These are phyloP conservation scores for Hypsizygus marmoreus DNA, from an alignment of 768 basidiomycete genomes.

Conservation along the genomic window DNA sequence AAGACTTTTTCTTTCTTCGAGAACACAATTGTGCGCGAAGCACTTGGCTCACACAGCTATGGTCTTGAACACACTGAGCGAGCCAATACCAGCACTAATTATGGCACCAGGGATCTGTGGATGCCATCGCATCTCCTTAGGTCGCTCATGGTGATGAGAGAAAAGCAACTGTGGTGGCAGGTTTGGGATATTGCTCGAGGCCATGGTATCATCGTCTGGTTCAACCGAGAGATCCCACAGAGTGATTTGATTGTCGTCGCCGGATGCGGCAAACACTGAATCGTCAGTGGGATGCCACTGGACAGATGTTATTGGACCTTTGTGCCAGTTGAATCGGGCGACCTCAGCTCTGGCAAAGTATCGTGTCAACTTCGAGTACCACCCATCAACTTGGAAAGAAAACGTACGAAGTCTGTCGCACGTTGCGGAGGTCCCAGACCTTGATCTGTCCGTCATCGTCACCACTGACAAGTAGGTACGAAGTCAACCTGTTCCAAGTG, in stretches of 20 bases:
- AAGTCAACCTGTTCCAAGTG: conserved; percentile 2
- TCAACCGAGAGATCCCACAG: too few relatives aligned
- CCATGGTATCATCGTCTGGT: too few relatives aligned
- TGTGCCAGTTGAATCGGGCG: conserved; percentile 3
- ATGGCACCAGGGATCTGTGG: conserved; percentile 1
- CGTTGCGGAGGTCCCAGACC: conserved; percentile 3
- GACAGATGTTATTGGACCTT: conserved; percentile 1
- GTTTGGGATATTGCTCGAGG: not conserved
- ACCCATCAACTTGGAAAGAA: not conserved
- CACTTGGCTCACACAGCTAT: not conserved
- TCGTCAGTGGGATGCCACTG: conserved; percentile 5
- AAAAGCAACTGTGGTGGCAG: conserved; percentile 2
- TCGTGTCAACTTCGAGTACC: not conserved
- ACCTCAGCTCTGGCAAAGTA: not conserved
- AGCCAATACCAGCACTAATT: not conserved
- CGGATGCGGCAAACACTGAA: not conserved
- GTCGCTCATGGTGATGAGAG: conserved; percentile 1
- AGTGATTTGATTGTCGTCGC: too few relatives aligned
- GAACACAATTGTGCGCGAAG: too few relatives aligned
- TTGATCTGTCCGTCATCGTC: conserved; percentile 1
- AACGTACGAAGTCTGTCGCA: not conserved
- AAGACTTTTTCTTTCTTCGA: too few relatives aligned
- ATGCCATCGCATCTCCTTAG: conserved; percentile 2
- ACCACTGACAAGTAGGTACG: conserved; percentile 1
- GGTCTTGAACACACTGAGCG: not conserved